Evolutionary conservation across 768 basidiomycete genomes (phyloP), one percentile per base, ranked within the genome.

Genomic region (Boletales sp.): DNA sequence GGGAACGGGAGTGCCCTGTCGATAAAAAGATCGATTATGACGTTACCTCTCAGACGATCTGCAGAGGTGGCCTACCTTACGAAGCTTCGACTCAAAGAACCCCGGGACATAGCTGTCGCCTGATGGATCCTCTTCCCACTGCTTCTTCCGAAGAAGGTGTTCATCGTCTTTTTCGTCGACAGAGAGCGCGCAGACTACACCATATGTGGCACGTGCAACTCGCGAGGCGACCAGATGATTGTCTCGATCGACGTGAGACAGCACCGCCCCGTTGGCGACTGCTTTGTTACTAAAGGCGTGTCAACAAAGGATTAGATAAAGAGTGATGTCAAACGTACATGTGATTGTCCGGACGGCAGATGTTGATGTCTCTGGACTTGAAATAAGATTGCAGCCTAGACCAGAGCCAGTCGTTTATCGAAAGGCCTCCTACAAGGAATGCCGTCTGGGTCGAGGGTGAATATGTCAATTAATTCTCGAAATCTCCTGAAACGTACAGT

Each of bases 341-440:
- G 21, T 58, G 44, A 14, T 54, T 45, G 30, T 53, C 52, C 2
- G 51, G 50, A 32, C 56, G 48, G 34, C 27, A 48, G 8, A 58
- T 17, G 0, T 46, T 9, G 6, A 54, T 48, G 11, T 40, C 38
- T 8, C 37, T 56, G 13, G 36, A 14, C 15, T 57, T 43, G 14
- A 57, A 57, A 27, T 42, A 56, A 3, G n/a, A 52, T 18, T 27
- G 47, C 18, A 30, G 45, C 53, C 38, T 48, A 36, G 30, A 40
- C 47, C 47, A 50, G 14, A 58, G 42, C 27, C 35, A 45, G 14
- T 54, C 36, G 15, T 51, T 58, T 5, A 30, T 35, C 18, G 47
- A 45, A 1, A 55, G 31, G 0, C 53, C 58, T 1, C 58, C 57
- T 5, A 59, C 41, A 17, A 59, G 36, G 13, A 59, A 55, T 12